phyloP scores from a whole-genome alignment of 768 basidiomycete species.

The Boletus subparvulus region DNA sequence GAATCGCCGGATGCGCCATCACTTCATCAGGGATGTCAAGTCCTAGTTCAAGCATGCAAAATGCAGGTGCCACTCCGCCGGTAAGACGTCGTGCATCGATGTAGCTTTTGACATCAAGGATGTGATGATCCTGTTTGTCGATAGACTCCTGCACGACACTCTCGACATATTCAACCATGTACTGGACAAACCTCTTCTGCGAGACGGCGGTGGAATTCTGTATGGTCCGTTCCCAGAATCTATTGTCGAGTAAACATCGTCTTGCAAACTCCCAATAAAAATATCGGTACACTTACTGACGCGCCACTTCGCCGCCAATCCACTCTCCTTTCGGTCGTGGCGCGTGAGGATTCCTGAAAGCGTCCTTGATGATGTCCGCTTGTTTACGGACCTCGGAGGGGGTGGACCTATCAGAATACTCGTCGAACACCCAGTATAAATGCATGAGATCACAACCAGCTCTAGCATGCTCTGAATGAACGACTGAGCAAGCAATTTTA shows the following conservation, averaged over 20 bases:
- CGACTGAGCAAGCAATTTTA: not conserved
- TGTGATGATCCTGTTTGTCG: slow-evolving; percentile 34
- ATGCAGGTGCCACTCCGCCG: slow-evolving; percentile 40
- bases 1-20: slow-evolving; percentile 39
- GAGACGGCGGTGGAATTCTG: not conserved
- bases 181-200: slow-evolving; percentile 36
- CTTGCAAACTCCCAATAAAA: too few relatives aligned
- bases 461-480: slow-evolving; percentile 24
- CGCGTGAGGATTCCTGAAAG: slow-evolving; percentile 8
- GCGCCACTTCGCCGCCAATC: slow-evolving; percentile 17
- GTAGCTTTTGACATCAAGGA: slow-evolving; percentile 42
- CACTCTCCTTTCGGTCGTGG: slow-evolving; percentile 18
- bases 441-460: slow-evolving; percentile 52
- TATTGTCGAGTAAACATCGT: not conserved
- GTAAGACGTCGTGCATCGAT: slow-evolving; percentile 40
- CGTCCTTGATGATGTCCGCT: slow-evolving; percentile 22
- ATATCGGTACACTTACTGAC: slow-evolving; percentile 11
- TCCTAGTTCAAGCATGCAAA: slow-evolving; percentile 35
- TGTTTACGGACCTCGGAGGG: slow-evolving; percentile 29
- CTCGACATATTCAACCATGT: slow-evolving; percentile 37
- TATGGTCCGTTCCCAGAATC: slow-evolving; percentile 17
- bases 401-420: slow-evolving; percentile 45
- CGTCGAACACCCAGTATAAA: slow-evolving; percentile 50
- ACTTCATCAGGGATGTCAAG: slow-evolving; percentile 41
- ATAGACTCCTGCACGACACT: slow-evolving; percentile 43